Evolutionary conservation across 352 stramenopile genomes (phyloP).

Genomic region (Phytophthora idaei): DNA sequence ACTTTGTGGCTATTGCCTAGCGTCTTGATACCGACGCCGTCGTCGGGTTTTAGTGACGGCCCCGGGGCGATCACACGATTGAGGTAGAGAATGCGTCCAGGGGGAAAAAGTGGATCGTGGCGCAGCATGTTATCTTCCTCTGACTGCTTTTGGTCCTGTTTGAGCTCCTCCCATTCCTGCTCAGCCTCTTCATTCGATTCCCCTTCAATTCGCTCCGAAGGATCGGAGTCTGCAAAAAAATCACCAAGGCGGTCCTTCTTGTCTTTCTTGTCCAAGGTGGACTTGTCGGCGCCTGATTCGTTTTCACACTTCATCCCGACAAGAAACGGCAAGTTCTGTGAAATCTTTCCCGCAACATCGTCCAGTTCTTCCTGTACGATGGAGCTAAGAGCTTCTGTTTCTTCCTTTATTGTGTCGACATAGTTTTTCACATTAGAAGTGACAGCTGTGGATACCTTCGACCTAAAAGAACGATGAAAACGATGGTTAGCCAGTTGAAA

Average conservation of each 20-base stretch:
- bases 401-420: conserved; percentile 62
- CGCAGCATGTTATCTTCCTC: conserved; percentile 41
- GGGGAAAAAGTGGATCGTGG: conserved; percentile 71
- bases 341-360: conserved; percentile 37
- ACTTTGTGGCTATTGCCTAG: conserved; percentile 15
- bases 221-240: conserved; percentile 27
- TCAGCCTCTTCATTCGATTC: conserved; percentile 22
- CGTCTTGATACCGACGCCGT: conserved; percentile 3
- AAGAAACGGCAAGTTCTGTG: conserved; percentile 34
- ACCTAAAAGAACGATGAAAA: conserved; percentile 24
- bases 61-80: conserved; percentile 40
- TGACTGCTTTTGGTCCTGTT: conserved; percentile 29
- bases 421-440: conserved; percentile 59
- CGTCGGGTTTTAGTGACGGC: conserved; percentile 10
- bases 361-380: conserved; percentile 58
- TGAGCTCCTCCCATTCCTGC: conserved; percentile 21
- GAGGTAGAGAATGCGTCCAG: conserved; percentile 74
- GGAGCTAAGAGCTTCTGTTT: conserved; percentile 49
- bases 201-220: conserved; percentile 23
- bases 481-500: background rate
- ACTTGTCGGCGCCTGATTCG: background rate
- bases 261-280: background rate
- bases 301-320: conserved; percentile 13
- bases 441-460: conserved; percentile 61
- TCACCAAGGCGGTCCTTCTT: conserved; percentile 7